Base-by-base conservation (phyloP, 2,329 filamentous ascomycete genomes). In the Trichoderma polysporum region DNA sequence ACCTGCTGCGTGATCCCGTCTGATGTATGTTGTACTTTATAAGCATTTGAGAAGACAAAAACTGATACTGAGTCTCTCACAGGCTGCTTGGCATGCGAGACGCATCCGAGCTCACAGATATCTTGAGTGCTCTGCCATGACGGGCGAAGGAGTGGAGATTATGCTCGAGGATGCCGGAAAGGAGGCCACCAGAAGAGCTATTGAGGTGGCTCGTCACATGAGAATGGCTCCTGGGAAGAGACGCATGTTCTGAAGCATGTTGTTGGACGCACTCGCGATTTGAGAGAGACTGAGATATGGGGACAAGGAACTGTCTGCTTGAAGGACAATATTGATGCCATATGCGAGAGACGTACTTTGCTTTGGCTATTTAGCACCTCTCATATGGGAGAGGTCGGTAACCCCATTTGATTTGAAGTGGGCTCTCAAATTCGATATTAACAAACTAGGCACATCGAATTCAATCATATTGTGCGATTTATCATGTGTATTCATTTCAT, bases 101-200 rank as follows among this genome's bases (percentile, higher is more conserved):
- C 71, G 74, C 0, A 75, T 79, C 27, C 71, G 73, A 1, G 76
- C 74, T 0, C 56, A 72, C 27, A 61, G 66, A 6, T 80, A 79
- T 49, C 33, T 73, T 10, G 78, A 80, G 65, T 79, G 77, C 62
- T 80, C 78, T 5, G 77, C 78, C 54, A 68, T 72, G 12, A 79
- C 75, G 7, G 77, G 78, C 1, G 73, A 80, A 25, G 77, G 77
- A 5, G 69, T 79, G 63, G 72, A 75, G 13, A 68, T 66, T 4
- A 49, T 79, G 2, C 68, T 80, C 2, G 73, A 77, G 12, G 71
- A 73, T 1, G 69, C 71, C 29, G 74, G 53, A 2, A 66, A 60
- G 35, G 73, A 75, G 63, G 74, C 75, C 0, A 70, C 70, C 10
- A 64, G 69, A 37, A 68, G 71, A 27, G 68, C 68, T 47, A 33